A percentile compares a stretch with the other conserved stretches of the same genome.
These are phyloP conservation scores for Debaryomyces maramus DNA, from an alignment of 805 yeast species.

Conservation along the genomic window DNA sequence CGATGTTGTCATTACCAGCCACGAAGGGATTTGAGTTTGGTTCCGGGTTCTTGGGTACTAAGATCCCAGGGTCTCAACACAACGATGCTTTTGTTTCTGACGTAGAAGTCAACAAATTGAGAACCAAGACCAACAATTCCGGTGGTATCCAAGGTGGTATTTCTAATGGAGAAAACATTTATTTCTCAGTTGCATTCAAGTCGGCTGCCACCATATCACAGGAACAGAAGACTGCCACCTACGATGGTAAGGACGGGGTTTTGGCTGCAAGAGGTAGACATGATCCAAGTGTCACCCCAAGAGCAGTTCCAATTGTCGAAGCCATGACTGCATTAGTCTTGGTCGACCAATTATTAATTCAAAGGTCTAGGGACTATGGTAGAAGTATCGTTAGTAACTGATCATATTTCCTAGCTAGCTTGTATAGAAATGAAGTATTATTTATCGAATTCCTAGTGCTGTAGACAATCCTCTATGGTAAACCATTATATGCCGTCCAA, in stretches of 20 bases:
- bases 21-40: constrained; percentile 98
- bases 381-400: constrained; percentile 11
- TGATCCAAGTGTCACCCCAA: constrained; percentile 97
- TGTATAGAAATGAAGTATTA: no score
- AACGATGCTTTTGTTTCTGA: constrained; percentile 81
- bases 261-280: constrained; percentile 97
- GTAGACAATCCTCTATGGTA: no score
- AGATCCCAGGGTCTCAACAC: constrained; percentile 89
- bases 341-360: constrained; percentile 82
- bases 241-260: constrained; percentile 84
- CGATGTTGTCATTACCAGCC: constrained; percentile 97
- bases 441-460: no score
- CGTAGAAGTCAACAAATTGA: constrained; percentile 59
- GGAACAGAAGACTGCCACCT: constrained; percentile 85
- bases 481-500: no score
- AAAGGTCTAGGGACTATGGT: constrained; percentile 69
- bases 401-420: no score
- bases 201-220: constrained; percentile 97
- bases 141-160: constrained; percentile 99
- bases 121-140: constrained; percentile 87
- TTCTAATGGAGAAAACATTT: constrained; percentile 92
- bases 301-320: constrained; percentile 98
- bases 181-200: constrained; percentile 94
- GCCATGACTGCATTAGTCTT: constrained; percentile 96
- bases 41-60: constrained; percentile 89